Evolutionary conservation across 306 rosid species (phyloP), one percentile per base, ranked within the genome.

Genomic region (Begonia fuchsioides): DNA sequence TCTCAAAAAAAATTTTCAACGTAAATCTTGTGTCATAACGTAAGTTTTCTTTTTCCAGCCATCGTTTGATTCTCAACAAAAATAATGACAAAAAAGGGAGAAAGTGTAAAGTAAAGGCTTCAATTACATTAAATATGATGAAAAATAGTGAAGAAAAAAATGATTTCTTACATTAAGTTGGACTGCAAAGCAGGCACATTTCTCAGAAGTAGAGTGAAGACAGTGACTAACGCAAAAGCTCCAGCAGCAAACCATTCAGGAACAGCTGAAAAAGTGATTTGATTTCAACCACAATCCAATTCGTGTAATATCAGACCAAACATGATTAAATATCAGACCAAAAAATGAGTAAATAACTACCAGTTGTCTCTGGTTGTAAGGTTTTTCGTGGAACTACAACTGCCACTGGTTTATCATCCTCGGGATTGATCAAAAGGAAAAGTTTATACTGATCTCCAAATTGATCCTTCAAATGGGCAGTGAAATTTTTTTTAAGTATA

Each of bases 191-290:
- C 32, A 20, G 98, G 98, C 55, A 92, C 94, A 72, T 85, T 92
- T 60, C 87, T 84, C 56, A 92, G 94, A 41, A 85, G 80, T 52
- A 85, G 66, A 66, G 98, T 92, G 59, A 82, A 85, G 64, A 73
- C 65, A n/a, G 98, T 79, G 57, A 85, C 87, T 61, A 92, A 64
- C 55, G 94, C 98, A 82, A 92, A 92, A 66, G 94, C 66, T 44
- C 80, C 96, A 49, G 96, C 93, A 54, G 96, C 98, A 48, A 85
- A 68, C 96, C 94, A 92, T 69, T 92, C 98, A 20, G 96, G 96
- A 57, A 92, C 80, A 13, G 94, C 98, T 92, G 79, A 60, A 77
- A 60, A 60, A 56, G 38, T 6, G 11, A 13, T 44, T 47, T 7
- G 19, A 5, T 49, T 17, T 13, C 61, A 47, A 17, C 48, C 32